Conservation (phyloP, 1,284 basidiomycete genomes). For the Ganoderma lingzhi region DNA sequence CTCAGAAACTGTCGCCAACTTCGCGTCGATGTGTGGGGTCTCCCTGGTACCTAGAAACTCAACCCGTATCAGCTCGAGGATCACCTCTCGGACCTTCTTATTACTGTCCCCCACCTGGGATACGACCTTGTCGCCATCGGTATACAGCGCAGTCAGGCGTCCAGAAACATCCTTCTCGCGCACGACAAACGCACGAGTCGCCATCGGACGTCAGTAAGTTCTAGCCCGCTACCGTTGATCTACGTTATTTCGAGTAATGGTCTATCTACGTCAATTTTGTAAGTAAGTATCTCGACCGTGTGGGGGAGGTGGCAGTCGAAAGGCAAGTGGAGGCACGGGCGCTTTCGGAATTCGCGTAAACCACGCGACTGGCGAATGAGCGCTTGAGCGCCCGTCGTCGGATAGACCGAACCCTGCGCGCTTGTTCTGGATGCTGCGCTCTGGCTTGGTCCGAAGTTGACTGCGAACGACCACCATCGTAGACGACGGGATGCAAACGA, state of each 20-base stretch:
- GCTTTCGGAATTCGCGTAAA: background rate
- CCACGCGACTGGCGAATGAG: background rate
- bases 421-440: too few relatives aligned
- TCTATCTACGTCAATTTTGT: background rate
- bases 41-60: background rate
- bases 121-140: background rate
- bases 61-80: background rate
- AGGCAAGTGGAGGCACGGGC: background rate
- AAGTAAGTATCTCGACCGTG: background rate
- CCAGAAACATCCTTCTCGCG: slow-evolving; percentile 33
- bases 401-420: too few relatives aligned
- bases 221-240: background rate
- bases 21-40: background rate
- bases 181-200: slow-evolving; percentile 18
- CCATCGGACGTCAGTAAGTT: background rate
- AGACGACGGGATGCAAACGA: background rate
- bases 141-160: slow-evolving; percentile 25
- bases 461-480: background rate
- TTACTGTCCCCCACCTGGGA: background rate
- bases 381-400: background rate
- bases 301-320: background rate
- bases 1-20: slow-evolving; percentile 32
- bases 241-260: background rate
- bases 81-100: background rate
- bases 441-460: too few relatives aligned